Evolutionary conservation across 352 stramenopile genomes (phyloP).

Genomic region (Globisporangium iwayamae): DNA sequence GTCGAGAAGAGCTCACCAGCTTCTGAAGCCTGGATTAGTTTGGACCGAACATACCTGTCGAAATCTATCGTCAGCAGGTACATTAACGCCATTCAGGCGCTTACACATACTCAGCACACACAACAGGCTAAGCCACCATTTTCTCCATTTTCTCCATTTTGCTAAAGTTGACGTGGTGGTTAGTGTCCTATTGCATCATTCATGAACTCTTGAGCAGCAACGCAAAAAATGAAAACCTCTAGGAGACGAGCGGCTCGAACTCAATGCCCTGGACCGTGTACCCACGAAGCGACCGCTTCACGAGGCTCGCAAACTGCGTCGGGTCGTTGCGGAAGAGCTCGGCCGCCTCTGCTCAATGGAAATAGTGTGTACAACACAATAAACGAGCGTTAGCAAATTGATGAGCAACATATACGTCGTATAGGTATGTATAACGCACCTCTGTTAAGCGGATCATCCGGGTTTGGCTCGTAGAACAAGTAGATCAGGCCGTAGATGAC

Average conservation of each 20-base stretch:
- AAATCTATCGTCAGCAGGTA: no score
- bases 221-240: constrained; percentile 11
- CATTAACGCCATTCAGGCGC: no score
- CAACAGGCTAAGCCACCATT: neutral
- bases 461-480: constrained; percentile 99
- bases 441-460: constrained; percentile 97
- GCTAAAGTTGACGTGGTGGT: neutral
- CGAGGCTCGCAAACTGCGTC: constrained; percentile 89
- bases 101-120: neutral
- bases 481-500: constrained; percentile 99
- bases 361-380: neutral
- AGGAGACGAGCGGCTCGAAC: constrained; percentile 76
- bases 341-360: constrained; percentile 84
- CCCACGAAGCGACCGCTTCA: constrained; percentile 81
- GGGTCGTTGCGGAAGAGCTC: constrained; percentile 95
- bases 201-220: neutral
- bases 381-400: neutral
- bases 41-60: no score
- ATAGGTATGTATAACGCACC: constrained; percentile 27
- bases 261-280: constrained; percentile 81
- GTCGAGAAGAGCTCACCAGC: constrained; percentile 7
- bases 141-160: neutral
- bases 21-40: constrained; percentile 9
- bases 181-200: neutral
- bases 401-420: no score